Conservation (phyloP, 2,329 filamentous ascomycete species). For the Colletotrichum falcatum region DNA sequence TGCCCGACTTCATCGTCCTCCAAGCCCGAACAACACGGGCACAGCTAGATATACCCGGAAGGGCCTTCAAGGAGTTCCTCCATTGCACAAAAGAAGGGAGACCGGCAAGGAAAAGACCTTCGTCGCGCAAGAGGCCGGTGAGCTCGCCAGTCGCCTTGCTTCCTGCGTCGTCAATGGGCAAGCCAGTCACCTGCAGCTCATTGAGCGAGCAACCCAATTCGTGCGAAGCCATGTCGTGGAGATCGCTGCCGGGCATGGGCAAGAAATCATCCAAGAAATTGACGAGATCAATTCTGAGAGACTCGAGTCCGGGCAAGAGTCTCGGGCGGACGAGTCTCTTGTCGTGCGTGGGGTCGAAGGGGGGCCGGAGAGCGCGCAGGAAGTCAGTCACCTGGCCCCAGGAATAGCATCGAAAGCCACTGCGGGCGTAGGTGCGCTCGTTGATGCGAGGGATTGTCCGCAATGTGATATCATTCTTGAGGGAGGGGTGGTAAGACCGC, state of each 20-base stretch:
- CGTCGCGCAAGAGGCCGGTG: slow-evolving; percentile 64
- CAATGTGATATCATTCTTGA: slow-evolving; percentile 57
- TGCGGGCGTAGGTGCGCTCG: slow-evolving; percentile 60
- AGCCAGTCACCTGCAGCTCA: slow-evolving; percentile 64
- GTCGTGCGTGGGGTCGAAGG: slow-evolving; percentile 57
- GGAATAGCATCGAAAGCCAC: slow-evolving; percentile 66
- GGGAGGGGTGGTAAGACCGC: slow-evolving; percentile 56
- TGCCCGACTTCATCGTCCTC: slow-evolving; percentile 47
- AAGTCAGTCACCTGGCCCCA: slow-evolving; percentile 68
- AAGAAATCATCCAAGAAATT: slow-evolving; percentile 64
- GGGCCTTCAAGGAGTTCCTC: slow-evolving; percentile 53
- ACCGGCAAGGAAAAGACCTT: slow-evolving; percentile 63
- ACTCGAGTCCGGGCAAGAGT: slow-evolving; percentile 60
- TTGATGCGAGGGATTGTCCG: slow-evolving; percentile 57
- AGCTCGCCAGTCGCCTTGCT: slow-evolving; percentile 61
- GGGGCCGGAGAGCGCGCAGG: slow-evolving; percentile 62
- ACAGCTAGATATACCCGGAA: slow-evolving; percentile 55
- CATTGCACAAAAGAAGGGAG: slow-evolving; percentile 57
- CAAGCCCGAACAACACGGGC: slow-evolving; percentile 61
- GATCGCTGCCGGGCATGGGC: slow-evolving; percentile 58
- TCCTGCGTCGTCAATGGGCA: slow-evolving; percentile 63
- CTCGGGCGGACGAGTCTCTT: slow-evolving; percentile 51
- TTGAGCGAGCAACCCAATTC: slow-evolving; percentile 66
- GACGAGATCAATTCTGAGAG: slow-evolving; percentile 65
- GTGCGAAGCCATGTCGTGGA: slow-evolving; percentile 66